These are phyloP conservation scores for Trichosporon sp. DNA, from an alignment of 1,284 basidiomycete genomes.

Conservation along the genomic window DNA sequence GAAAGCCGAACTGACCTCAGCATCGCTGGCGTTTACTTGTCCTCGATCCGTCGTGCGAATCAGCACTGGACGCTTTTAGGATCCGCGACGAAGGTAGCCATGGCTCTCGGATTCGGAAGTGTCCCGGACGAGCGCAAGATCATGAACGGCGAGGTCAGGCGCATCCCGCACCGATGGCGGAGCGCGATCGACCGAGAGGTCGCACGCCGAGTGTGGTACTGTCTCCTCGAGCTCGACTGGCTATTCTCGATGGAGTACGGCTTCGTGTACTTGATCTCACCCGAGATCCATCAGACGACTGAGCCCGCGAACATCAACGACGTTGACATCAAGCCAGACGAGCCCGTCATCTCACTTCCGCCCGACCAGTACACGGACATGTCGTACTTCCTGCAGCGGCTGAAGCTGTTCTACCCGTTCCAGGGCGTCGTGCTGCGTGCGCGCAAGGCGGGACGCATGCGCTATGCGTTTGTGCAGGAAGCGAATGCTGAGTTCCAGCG, in stretches of 20 bases:
- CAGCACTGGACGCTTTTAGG: slow-evolving; percentile 27
- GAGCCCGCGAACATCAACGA: slow-evolving; percentile 29
- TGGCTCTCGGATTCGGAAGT: slow-evolving; percentile 17
- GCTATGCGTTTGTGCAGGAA: slow-evolving; percentile 20
- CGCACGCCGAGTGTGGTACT: slow-evolving; percentile 25
- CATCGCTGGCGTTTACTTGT: slow-evolving; percentile 23
- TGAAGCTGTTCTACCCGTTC: slow-evolving; percentile 25
- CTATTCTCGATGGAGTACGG: slow-evolving; percentile 27
- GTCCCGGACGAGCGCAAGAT: slow-evolving; percentile 17
- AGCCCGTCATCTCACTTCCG: slow-evolving; percentile 17
- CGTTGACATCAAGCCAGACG: slow-evolving; percentile 13
- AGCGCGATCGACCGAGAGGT: slow-evolving; percentile 25
- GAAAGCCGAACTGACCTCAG: slow-evolving; percentile 5
- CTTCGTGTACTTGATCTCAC: slow-evolving; percentile 24
- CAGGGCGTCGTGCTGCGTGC: slow-evolving; percentile 22
- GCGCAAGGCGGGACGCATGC: slow-evolving; percentile 20
- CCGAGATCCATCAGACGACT: slow-evolving; percentile 23
- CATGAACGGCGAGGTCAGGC: slow-evolving; percentile 9
- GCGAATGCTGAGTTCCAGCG: slow-evolving; percentile 19
- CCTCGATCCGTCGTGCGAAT: slow-evolving; percentile 19
- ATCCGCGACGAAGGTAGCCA: slow-evolving; percentile 23
- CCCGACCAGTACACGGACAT: slow-evolving; percentile 25
- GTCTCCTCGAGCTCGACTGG: slow-evolving; percentile 26
- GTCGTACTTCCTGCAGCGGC: slow-evolving; percentile 25
- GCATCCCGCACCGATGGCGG: slow-evolving; percentile 18